These are phyloP conservation scores for Vickermania ingenoplastis DNA, from an alignment of 208 protist genomes.

Conservation along the genomic window DNA sequence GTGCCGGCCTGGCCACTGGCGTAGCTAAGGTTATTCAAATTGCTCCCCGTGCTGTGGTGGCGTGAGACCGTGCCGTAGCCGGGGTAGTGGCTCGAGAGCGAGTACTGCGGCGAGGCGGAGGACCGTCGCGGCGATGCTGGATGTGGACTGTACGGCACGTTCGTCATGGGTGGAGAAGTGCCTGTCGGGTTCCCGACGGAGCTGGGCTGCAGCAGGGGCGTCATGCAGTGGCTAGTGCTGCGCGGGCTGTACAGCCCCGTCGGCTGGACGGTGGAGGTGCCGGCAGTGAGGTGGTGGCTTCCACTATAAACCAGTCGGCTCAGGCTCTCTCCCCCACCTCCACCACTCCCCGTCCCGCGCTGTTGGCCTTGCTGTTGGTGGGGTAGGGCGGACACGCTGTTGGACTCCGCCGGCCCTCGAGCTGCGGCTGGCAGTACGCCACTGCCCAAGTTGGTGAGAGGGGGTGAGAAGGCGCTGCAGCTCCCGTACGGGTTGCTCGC, in stretches of 20 bases:
- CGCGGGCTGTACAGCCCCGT: neutral
- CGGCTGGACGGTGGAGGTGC: neutral
- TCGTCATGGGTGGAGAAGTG: neutral
- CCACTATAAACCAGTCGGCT: too few species aligned
- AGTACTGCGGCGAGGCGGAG: neutral
- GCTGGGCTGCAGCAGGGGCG: too few species aligned
- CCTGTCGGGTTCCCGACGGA: too few species aligned
- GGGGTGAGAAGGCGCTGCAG: too few species aligned
- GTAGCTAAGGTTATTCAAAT: neutral
- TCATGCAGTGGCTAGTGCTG: neutral
- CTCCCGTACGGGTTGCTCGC: neutral
- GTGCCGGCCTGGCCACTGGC: neutral
- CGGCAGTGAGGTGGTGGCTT: too few species aligned
- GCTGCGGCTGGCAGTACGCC: too few species aligned
- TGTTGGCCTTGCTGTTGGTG: neutral
- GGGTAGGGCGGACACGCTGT: too few species aligned
- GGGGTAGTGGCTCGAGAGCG: neutral
- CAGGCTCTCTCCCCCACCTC: too few species aligned
- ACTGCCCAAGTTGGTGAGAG: too few species aligned
- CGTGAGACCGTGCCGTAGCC: too few species aligned
- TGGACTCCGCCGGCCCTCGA: too few species aligned
- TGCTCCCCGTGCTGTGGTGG: neutral
- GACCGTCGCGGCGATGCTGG: neutral
- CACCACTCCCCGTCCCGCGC: too few species aligned
- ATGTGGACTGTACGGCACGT: neutral